Evolutionary conservation across 768 basidiomycete species (phyloP).

Genomic region (Cystofilobasidium bisporidii): DNA sequence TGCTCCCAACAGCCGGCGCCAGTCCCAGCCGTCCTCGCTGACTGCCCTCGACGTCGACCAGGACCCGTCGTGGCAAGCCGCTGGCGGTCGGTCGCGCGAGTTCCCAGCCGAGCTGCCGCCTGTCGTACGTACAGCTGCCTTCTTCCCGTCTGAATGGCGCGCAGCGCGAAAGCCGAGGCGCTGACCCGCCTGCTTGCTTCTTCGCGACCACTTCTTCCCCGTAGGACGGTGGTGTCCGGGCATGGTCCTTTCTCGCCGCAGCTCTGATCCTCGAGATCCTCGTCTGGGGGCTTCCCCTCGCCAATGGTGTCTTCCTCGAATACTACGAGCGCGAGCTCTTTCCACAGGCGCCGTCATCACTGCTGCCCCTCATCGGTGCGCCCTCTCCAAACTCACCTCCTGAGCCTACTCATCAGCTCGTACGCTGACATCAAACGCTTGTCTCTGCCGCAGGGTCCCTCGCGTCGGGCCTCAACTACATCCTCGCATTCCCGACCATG

Average conservation of each 20-base stretch:
- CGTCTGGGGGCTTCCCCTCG: constrained; percentile 8
- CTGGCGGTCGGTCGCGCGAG: not conserved
- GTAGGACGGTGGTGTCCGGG: constrained; percentile 9
- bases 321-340: constrained; percentile 1
- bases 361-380: constrained; percentile 1
- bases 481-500: not conserved
- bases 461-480: not conserved
- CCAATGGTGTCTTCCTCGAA: constrained; percentile 7
- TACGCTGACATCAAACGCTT: no score
- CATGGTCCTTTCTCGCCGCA: constrained; percentile 6
- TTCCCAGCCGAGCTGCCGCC: constrained; percentile 8
- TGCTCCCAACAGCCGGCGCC: not conserved
- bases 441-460: not conserved
- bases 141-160: no score
- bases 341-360: not conserved
- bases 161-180: no score
- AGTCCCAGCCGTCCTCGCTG: not conserved
- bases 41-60: not conserved
- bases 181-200: no score
- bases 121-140: not conserved
- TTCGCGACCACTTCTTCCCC: not conserved
- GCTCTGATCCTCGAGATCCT: constrained; percentile 1
- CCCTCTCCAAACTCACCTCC: no score
- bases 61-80: not conserved
- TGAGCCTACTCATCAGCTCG: no score